Base-by-base conservation (phyloP, 768 basidiomycete genomes). In the Cystobasidium tubakii region DNA sequence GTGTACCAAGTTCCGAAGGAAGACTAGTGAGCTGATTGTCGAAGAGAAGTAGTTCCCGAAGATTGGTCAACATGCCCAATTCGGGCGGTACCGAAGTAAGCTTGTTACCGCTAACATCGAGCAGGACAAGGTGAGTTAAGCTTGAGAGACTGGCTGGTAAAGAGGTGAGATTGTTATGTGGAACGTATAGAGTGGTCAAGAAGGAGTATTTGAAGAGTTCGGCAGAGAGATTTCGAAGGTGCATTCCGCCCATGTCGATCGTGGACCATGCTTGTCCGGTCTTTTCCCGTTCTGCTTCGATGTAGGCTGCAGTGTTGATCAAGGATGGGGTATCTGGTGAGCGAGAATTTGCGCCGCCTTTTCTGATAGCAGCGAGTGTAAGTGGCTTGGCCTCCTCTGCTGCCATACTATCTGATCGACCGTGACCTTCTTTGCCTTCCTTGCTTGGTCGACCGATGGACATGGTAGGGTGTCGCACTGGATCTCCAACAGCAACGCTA, bases 191-290 rank as follows among this genome's bases (percentile, higher is more conserved):
- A 75, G 88, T 89, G 77, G 89, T 89, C 74, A 99, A 88, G 85
- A 93, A 96, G n/a, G 87, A 87, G 84, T 95, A 97, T 9, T 87
- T 83, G 78, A 92, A 84, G 60, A 92, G 81, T 74, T 89, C 89
- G 4, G 87, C 83, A 42, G 94, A 90, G 64, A 99, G 85, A 76
- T 89, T 91, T 85, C 94, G 95, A 80, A 99, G 87, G 76, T 87
- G 87, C 77, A 96, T 88, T 19, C 96, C 96, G 67, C 96, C 95
- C 88, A 99, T 91, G 82, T 99, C 96, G 62, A 99, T 83, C 23
- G 91, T 90, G 33, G 83, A 89, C 94, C 95, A 99, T 12, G 75
- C 44, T 34, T 72, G 39, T 21, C 71, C 66, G 1, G 33, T 50
- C 63, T 73, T 62, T 43, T 73, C 72, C 19, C 64, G 39, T 44